Conservation (phyloP, 2,329 filamentous ascomycete species). For the Aschersonia sp. region DNA sequence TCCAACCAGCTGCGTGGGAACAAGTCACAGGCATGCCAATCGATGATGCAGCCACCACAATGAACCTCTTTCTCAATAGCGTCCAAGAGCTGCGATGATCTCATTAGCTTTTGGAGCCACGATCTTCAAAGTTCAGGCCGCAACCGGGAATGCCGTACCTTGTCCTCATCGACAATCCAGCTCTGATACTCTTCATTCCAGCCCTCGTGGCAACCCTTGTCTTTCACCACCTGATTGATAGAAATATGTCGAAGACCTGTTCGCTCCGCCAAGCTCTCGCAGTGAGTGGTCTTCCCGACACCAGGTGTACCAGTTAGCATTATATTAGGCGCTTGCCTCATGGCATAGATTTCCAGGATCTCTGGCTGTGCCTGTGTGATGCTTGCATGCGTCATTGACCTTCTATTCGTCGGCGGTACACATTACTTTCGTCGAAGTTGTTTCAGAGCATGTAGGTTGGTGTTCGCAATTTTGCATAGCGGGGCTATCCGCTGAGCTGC, state of each 20-base stretch:
- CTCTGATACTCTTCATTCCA: slow-evolving; percentile 75
- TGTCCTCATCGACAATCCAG: slow-evolving; percentile 94
- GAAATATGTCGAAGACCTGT: slow-evolving; percentile 71
- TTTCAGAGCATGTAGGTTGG: too few relatives aligned
- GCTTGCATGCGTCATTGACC: too few relatives aligned
- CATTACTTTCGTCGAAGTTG: too few relatives aligned
- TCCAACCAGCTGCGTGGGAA: slow-evolving; percentile 93
- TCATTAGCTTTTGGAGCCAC: neutral
- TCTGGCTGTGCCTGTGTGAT: too few relatives aligned
- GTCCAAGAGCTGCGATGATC: slow-evolving; percentile 54
- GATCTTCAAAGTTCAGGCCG: neutral
- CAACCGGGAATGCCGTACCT: slow-evolving; percentile 35
- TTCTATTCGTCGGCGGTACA: too few relatives aligned
- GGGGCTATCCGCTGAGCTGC: too few relatives aligned
- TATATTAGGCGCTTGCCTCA: slow-evolving; percentile 61
- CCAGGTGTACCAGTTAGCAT: slow-evolving; percentile 92
- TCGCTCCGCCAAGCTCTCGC: slow-evolving; percentile 62
- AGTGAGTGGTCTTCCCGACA: slow-evolving; percentile 89
- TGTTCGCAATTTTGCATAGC: too few relatives aligned
- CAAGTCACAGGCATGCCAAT: slow-evolving; percentile 96
- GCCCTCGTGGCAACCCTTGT: slow-evolving; percentile 72
- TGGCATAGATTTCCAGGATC: slow-evolving; percentile 3
- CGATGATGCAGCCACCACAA: slow-evolving; percentile 73
- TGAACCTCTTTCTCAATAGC: slow-evolving; percentile 71
- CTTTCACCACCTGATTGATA: slow-evolving; percentile 85